phyloP scores from a whole-genome alignment of 225 moss, liverwort and hornwort species.

The Climacium dendroides region DNA sequence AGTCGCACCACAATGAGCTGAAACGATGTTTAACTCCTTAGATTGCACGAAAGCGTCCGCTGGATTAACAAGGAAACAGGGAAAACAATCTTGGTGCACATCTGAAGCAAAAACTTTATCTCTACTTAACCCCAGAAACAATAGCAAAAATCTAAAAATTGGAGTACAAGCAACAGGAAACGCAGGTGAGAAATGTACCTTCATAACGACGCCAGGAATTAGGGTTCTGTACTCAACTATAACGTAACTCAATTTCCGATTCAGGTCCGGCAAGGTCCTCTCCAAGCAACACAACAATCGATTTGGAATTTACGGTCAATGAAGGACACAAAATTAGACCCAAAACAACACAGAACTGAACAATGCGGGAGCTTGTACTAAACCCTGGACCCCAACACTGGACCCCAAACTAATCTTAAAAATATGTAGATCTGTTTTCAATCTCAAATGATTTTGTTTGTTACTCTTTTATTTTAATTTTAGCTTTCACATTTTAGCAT shows the following conservation, averaged over 20 bases:
- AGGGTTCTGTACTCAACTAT: not conserved
- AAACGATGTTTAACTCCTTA: not conserved
- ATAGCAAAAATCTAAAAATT: not conserved
- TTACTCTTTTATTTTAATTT: not conserved
- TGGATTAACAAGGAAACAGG: not conserved
- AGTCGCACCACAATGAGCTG: not conserved
- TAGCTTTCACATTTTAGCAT: not conserved
- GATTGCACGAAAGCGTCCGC: not conserved
- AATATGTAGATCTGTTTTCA: not conserved
- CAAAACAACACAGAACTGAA: not conserved
- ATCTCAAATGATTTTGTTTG: too few species aligned
- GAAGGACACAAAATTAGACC: not conserved
- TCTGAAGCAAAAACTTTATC: not conserved
- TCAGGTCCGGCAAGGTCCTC: not conserved
- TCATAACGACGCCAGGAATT: not conserved
- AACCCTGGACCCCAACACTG: too few species aligned
- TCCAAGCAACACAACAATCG: not conserved
- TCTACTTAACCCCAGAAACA: not conserved
- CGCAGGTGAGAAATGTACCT: not conserved
- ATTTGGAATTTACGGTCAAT: not conserved
- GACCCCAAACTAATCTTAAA: not conserved
- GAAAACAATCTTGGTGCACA: not conserved
- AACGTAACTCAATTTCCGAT: not conserved
- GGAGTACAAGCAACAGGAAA: not conserved
- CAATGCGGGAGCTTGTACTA: too few species aligned